Conservation (phyloP, 2,329 filamentous ascomycete genomes). For the Trematosphaeria pertusa region DNA sequence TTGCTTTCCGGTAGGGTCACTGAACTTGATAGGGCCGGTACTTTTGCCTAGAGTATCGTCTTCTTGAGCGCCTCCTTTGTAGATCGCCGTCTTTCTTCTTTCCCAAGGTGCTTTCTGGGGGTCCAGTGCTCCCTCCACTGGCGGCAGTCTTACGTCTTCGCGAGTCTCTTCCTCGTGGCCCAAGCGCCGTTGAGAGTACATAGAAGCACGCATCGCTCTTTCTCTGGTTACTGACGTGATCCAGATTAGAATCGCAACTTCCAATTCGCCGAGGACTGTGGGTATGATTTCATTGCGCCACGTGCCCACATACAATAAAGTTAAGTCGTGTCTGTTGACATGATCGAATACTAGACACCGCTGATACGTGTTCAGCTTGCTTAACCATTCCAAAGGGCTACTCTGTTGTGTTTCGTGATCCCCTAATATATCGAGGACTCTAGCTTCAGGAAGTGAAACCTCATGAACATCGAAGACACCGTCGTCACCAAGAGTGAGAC, state of each 20-base stretch:
- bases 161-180: background rate
- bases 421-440: background rate
- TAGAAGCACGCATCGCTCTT: background rate
- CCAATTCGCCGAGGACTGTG: background rate
- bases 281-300: background rate
- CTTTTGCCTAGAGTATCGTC: no score
- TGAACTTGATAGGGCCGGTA: no score
- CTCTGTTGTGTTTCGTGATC: background rate
- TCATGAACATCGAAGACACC: background rate
- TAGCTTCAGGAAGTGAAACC: background rate
- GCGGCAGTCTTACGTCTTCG: no score
- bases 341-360: background rate
- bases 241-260: background rate
- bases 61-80: no score
- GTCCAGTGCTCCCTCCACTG: no score
- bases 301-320: background rate
- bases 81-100: no score
- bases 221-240: background rate
- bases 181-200: background rate
- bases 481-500: no score
- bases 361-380: constrained; percentile 2
- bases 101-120: no score
- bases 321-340: background rate
- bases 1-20: no score
- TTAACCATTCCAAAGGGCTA: background rate